Evolutionary conservation across 2,329 filamentous ascomycete genomes (phyloP).

Genomic region (Cordyceps javanica): DNA sequence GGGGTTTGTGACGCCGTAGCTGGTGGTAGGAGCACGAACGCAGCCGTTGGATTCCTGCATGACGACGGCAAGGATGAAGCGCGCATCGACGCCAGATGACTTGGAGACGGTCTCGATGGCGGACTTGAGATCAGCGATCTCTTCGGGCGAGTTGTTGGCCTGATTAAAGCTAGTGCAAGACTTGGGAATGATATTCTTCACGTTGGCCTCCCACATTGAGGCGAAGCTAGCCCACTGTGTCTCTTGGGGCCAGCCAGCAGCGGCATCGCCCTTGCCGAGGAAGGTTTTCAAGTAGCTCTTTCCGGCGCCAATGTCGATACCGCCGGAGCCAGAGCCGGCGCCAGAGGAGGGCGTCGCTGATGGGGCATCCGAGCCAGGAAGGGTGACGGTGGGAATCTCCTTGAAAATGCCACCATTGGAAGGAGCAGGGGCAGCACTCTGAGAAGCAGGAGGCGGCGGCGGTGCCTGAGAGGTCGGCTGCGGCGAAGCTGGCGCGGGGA

Average conservation of each 20-base stretch:
- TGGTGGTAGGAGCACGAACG: constrained; percentile 34
- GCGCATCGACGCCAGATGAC: constrained; percentile 26
- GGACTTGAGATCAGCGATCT: constrained; percentile 21
- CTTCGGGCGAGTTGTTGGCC: constrained; percentile 17
- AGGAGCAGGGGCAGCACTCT: not conserved
- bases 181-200: constrained; percentile 17
- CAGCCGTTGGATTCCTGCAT: constrained; percentile 40
- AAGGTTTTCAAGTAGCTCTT: constrained; percentile 21
- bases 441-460: not conserved
- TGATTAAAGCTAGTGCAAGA: constrained; percentile 14
- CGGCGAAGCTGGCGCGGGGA: no score
- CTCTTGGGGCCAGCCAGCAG: constrained; percentile 24
- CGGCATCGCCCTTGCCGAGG: constrained; percentile 22
- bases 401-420: not conserved
- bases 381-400: not conserved
- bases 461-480: not conserved
- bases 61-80: constrained; percentile 37
- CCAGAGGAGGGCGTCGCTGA: not conserved
- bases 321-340: not conserved
- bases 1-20: constrained; percentile 35
- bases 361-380: not conserved
- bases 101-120: constrained; percentile 27
- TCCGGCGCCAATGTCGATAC: constrained; percentile 18
- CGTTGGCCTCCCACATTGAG: constrained; percentile 20
- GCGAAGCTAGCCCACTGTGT: constrained; percentile 23